Percentiles rank a stretch among this genome's conserved stretches.
Evolutionary conservation across 148 eudicot genomes (phyloP).

Genomic region (Persicaria tinctoria): DNA sequence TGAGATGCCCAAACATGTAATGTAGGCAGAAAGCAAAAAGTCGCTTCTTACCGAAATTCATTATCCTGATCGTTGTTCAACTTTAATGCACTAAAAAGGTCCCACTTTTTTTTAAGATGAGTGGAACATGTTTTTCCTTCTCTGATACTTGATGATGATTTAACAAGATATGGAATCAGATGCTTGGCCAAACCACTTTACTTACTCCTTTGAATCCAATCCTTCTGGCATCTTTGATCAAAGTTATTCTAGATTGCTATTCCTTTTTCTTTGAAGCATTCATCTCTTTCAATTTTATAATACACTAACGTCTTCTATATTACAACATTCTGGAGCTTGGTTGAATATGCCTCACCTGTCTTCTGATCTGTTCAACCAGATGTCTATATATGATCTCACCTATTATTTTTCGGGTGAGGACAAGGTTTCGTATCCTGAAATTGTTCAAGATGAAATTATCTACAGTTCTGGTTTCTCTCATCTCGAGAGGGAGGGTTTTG

Average conservation of each 20-base stretch:
- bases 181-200: slow-evolving; percentile 1
- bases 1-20: not conserved
- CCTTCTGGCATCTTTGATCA: not conserved
- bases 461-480: not conserved
- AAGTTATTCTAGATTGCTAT: not conserved
- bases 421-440: not conserved
- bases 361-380: not conserved
- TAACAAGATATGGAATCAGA: not conserved
- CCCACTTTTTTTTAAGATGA: not conserved
- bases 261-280: not conserved
- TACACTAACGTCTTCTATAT: not conserved
- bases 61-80: not conserved
- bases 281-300: not conserved
- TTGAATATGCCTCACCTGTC: slow-evolving; percentile 7
- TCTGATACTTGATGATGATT: not conserved
- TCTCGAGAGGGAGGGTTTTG: not conserved
- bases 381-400: not conserved
- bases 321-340: not conserved
- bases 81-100: not conserved
- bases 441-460: not conserved
- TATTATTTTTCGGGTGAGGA: not conserved
- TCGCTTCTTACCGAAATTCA: not conserved
- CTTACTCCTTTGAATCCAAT: slow-evolving; percentile 3
- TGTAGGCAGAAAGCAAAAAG: not conserved
- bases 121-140: not conserved